Evolutionary conservation across 495 filamentous ascomycete species (phyloP).

Genomic region (Halenospora varia): DNA sequence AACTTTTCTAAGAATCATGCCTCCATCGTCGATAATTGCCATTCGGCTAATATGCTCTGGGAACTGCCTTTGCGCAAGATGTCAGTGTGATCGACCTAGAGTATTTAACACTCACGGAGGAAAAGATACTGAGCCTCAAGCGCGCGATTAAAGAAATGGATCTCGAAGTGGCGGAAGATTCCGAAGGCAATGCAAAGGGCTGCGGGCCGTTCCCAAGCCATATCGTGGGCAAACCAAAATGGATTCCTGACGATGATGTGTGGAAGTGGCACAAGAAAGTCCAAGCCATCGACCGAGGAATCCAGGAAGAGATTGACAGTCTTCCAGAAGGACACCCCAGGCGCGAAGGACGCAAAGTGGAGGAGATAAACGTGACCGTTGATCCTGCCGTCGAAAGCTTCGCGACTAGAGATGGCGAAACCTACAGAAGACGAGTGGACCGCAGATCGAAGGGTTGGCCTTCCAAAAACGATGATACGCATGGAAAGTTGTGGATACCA

Average conservation of each 20-base stretch:
- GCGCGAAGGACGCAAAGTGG: too few relatives aligned
- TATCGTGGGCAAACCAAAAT: background rate
- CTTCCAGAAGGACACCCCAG: too few relatives aligned
- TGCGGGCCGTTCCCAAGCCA: too few relatives aligned
- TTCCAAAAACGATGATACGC: background rate
- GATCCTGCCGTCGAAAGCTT: background rate
- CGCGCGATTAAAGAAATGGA: background rate
- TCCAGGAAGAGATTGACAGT: too few relatives aligned
- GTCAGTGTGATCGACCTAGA: background rate
- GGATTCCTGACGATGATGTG: background rate
- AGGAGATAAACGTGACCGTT: background rate
- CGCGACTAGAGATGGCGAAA: background rate
- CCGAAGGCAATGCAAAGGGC: background rate
- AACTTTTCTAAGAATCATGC: too few relatives aligned
- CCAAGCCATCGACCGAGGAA: too few relatives aligned
- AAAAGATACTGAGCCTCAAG: background rate
- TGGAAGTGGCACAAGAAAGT: too few relatives aligned
- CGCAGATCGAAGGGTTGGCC: background rate
- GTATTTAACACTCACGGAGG: background rate
- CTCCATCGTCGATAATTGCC: too few relatives aligned
- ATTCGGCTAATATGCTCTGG: too few relatives aligned
- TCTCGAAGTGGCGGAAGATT: background rate
- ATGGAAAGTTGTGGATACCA: background rate
- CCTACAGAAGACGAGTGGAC: background rate
- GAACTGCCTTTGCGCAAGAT: background rate